Base-by-base conservation (phyloP, 768 basidiomycete species). In the Mycena leptocephala region DNA sequence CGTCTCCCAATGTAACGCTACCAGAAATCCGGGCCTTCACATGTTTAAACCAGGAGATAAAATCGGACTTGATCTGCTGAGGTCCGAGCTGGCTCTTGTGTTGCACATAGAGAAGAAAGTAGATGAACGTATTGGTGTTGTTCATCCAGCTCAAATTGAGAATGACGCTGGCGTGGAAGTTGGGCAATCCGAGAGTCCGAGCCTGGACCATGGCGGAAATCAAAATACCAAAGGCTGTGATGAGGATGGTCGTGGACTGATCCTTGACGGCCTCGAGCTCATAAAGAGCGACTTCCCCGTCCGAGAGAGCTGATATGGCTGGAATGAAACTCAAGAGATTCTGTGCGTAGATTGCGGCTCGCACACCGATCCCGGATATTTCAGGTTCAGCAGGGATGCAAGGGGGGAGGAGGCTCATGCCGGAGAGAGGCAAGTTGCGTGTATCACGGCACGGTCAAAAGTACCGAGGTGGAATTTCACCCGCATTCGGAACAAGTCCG, bases 111-210 rank as follows among this genome's bases (percentile, higher is more conserved):
- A 80, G 76, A 56, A 70, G 41, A 9, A 70, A 59, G 22, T 70
- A 70, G 39, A 70, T 70, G 46, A 70, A 70, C 20, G 69, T 70
- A 41, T 77, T 82, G 9, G 79, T 81, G 56, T 80, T 81, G 62
- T 79, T 81, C 72, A 80, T 80, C 81, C 82, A 84, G 74, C 80
- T 81, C 59, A 81, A 76, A 56, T 75, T 77, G 53, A 83, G 81
- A 22, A 84, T 70, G 64, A 83, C 76, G 32, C 43, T 68, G 11
- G 70, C 78, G 67, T 83, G 80, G 70, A 76, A 81, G 33, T 71
- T 77, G 4, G 79, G 61, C 20, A 84, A 32, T 5, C 74, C 77
- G 5, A 51, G 16, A 1, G 79, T 78, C 35, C n/a, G 24, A 5
- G 79, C 81, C 70, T 82, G 75, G 18, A 82, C 76, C 37, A 82